A percentile compares a stretch with the other conserved stretches of the same genome.
Conservation (phyloP, 2,329 filamentous ascomycete genomes). For the Emergomyces orientalis region DNA sequence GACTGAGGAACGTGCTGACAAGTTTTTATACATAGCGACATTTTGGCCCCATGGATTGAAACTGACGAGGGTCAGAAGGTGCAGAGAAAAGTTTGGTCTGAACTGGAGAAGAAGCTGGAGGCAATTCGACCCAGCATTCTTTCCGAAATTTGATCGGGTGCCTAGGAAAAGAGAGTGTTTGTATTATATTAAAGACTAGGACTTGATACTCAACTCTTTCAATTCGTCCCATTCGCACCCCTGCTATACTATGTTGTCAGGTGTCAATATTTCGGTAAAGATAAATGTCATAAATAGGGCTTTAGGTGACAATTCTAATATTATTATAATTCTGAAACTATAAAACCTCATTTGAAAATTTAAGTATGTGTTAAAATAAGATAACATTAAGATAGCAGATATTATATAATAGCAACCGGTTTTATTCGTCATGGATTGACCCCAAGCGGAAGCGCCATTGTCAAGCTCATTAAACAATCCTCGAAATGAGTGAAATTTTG, state of each 20-base stretch:
- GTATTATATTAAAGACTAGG: background rate
- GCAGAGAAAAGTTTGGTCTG: constrained; percentile 11
- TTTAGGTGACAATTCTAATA: background rate
- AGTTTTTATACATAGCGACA: background rate
- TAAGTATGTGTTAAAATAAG: background rate
- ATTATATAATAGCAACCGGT: background rate
- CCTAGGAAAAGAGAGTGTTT: background rate
- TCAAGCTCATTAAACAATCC: background rate
- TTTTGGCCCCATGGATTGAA: constrained; percentile 8
- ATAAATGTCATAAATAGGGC: background rate
- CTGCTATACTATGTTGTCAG: background rate
- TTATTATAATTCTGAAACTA: background rate
- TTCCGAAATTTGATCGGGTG: background rate
- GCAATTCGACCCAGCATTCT: constrained; percentile 9
- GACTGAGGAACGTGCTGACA: background rate
- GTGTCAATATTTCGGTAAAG: background rate
- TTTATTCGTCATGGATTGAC: background rate
- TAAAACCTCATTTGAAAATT: background rate
- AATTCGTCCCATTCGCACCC: background rate
- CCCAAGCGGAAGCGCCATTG: background rate
- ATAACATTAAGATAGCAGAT: background rate
- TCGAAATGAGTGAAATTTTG: background rate
- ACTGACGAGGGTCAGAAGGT: constrained; percentile 10
- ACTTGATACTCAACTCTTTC: background rate
- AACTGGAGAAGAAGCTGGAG: constrained; percentile 12